These are phyloP conservation scores for Echium plantagineum DNA, from an alignment of 257 asterid genomes.

Conservation along the genomic window DNA sequence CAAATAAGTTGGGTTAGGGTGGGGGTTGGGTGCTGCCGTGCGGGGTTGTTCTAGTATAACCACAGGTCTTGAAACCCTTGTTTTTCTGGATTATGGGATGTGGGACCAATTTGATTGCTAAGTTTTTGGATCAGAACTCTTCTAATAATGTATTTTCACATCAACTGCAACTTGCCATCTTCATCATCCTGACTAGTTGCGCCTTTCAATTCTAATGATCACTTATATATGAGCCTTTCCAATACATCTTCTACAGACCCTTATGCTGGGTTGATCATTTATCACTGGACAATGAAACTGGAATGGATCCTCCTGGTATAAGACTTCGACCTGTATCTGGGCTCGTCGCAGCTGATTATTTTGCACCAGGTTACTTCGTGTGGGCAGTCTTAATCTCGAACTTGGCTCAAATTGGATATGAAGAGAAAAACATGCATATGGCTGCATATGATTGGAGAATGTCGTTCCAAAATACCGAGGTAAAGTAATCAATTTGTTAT, in stretches of 20 bases:
- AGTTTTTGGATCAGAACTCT: background rate
- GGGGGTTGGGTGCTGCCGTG: no score
- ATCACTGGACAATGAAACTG: slow-evolving; percentile 73
- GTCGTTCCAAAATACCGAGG: slow-evolving; percentile 82
- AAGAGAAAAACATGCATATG: slow-evolving; percentile 80
- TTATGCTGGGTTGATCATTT: slow-evolving; percentile 83
- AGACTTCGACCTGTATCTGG: slow-evolving; percentile 77
- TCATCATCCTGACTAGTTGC: background rate
- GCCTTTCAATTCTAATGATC: background rate
- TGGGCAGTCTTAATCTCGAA: slow-evolving; percentile 82
- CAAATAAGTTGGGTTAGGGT: no score
- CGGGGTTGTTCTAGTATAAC: no score
- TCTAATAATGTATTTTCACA: no score
- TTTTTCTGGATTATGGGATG: background rate
- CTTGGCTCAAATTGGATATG: slow-evolving; percentile 82
- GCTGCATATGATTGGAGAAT: slow-evolving; percentile 91
- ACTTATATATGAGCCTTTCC: background rate
- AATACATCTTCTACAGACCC: slow-evolving; percentile 37
- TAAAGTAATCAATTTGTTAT: slow-evolving; percentile 7
- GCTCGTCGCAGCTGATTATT: slow-evolving; percentile 82
- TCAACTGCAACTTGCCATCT: background rate
- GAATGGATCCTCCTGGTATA: slow-evolving; percentile 72
- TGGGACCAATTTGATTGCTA: background rate
- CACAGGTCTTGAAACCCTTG: background rate
- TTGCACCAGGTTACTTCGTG: slow-evolving; percentile 76